Conservation (phyloP, 805 yeast genomes). For the Zygosaccharomyces pseudorouxii region DNA sequence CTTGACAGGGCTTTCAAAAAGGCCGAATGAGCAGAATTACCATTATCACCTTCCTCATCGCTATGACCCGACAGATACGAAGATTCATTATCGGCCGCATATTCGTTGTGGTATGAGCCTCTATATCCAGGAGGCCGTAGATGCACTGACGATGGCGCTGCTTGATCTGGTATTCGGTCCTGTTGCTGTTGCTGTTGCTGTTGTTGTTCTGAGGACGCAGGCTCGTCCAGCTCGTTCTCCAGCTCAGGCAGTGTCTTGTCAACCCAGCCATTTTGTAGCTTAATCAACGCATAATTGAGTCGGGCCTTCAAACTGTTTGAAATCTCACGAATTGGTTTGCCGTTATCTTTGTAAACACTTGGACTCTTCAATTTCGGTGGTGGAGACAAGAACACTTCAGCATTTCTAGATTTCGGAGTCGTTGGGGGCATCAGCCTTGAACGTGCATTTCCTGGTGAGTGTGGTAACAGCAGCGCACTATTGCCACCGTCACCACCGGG, state of each 20-base stretch:
- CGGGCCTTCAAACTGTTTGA: constrained; percentile 40
- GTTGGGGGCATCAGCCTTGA: constrained; percentile 30
- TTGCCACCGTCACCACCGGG: constrained; percentile 6
- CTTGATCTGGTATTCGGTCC: constrained; percentile 6
- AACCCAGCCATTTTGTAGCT: constrained; percentile 36
- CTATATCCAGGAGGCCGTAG: constrained; percentile 6
- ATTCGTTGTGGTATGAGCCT: constrained; percentile 15
- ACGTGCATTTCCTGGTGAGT: constrained; percentile 16
- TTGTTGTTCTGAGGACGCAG: neutral
- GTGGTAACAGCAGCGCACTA: constrained; percentile 14
- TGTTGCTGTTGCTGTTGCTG: constrained; percentile 5
- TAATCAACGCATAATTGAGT: constrained; percentile 40
- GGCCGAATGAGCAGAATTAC: constrained; percentile 39
- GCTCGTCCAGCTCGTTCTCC: constrained; percentile 18
- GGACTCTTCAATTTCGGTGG: constrained; percentile 33
- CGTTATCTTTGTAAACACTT: constrained; percentile 21
- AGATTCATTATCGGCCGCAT: constrained; percentile 11
- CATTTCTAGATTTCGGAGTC: constrained; percentile 32
- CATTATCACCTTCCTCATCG: constrained; percentile 24
- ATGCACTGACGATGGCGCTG: neutral
- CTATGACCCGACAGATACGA: constrained; percentile 13
- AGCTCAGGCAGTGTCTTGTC: constrained; percentile 30
- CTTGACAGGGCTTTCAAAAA: constrained; percentile 39
- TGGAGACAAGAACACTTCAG: constrained; percentile 33
- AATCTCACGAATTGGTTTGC: constrained; percentile 39